Evolutionary conservation across 768 basidiomycete genomes (phyloP).

Genomic region (Panus rudis): DNA sequence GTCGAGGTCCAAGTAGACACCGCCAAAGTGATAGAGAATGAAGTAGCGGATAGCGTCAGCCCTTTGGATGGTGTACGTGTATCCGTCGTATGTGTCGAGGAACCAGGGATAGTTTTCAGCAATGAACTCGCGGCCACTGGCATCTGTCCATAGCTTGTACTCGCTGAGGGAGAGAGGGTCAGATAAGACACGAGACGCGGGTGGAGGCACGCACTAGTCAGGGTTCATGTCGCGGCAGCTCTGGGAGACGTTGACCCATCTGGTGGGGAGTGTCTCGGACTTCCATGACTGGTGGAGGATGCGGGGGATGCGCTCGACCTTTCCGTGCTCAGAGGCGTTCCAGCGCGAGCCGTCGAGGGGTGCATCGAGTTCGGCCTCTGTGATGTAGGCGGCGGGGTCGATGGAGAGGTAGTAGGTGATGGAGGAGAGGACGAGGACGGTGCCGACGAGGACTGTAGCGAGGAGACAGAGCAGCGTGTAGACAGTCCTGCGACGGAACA

Average conservation of each 20-base stretch:
- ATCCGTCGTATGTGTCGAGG: conserved; percentile 87
- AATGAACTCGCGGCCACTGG: conserved; percentile 83
- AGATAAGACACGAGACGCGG: conserved; percentile 10
- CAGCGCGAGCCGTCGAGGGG: conserved; percentile 46
- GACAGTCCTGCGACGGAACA: conserved; percentile 39
- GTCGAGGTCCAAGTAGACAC: conserved; percentile 94
- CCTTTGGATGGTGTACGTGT: conserved; percentile 87
- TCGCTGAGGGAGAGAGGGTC: conserved; percentile 47
- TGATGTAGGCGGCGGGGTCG: conserved; percentile 68
- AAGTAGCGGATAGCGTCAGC: conserved; percentile 99
- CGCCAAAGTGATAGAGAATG: conserved; percentile 91
- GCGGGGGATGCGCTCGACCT: conserved; percentile 75
- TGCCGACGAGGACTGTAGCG: conserved; percentile 77
- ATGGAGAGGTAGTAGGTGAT: conserved; percentile 88
- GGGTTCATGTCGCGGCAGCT: conserved; percentile 88
- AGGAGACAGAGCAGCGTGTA: conserved; percentile 48
- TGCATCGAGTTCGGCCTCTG: conserved; percentile 66
- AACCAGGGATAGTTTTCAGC: conserved; percentile 86
- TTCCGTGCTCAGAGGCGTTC: conserved; percentile 56
- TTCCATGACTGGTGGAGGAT: conserved; percentile 99
- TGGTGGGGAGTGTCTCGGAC: conserved; percentile 72
- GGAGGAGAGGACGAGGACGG: conserved; percentile 85
- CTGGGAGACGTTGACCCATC: conserved; percentile 77
- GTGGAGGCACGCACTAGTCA: conserved; percentile 72
- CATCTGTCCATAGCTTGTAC: conserved; percentile 98